Evolutionary conservation across 192 early-diverging fungal genomes (phyloP), one percentile per base, ranked within the genome.

Genomic region (Diversispora eburnea): DNA sequence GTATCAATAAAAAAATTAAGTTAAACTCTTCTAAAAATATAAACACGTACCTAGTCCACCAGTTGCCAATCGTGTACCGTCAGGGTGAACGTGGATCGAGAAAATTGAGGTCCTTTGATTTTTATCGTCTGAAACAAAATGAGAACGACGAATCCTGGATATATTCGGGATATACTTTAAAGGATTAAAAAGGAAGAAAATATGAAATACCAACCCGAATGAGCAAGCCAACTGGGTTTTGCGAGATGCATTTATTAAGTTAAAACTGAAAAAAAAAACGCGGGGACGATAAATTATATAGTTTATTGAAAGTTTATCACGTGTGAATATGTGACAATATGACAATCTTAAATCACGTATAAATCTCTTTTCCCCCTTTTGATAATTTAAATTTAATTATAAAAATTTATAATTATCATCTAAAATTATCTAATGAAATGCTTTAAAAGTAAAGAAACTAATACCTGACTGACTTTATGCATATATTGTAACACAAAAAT

Each of bases 31-130:
- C 7, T 19, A 33, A 45, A 42, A 54, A 13, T 20, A 22, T 45
- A 17, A 46, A 45, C 20, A 33, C 63, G 46, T 74, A 92, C 90
- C 92, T 78, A 91, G 88, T 20, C 91, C 91, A 45, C 91, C 94
- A 4, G 94, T 98, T 46, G 93, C 96, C 19, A 98, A 80, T 42
- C 91, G 85, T 39, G 79, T 84, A 63, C 92, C 91, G 74, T 84
- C 81, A 1, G 97, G 93, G 82, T 96, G 93, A 15, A 93, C 91
- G 80, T 94, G 89, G 10, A 96, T 63, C 2, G 94, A 94, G 84
- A 93, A 98, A 71, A 98, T 95, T 59, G 80, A 80, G 10, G 73
- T 79, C 65, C 77, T 80, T 55, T 85, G 83, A 45, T 61, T 67
- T 73, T 82, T 84, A 22, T 80, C 77, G 59, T 76, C 81, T 77